phyloP scores from a whole-genome alignment of 2,329 filamentous ascomycete genomes.

The Aspergillus niger region DNA sequence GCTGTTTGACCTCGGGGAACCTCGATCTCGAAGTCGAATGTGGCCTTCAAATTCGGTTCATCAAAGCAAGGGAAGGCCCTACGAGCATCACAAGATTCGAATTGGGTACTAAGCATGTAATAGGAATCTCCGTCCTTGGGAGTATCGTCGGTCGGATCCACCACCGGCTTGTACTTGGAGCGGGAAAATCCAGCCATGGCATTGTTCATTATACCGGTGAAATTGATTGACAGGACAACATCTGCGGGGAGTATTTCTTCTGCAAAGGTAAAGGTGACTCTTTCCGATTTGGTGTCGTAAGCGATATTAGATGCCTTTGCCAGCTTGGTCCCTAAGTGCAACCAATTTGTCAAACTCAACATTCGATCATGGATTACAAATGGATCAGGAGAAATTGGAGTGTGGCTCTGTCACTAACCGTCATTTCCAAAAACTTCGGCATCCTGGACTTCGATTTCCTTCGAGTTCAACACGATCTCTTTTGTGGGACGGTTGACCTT shows the following conservation, averaged over 20 bases:
- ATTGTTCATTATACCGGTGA: conserved; percentile 82
- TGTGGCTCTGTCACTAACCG: conserved; percentile 28
- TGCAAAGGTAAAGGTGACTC: conserved; percentile 75
- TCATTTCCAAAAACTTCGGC: conserved; percentile 46
- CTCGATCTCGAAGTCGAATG: conserved; percentile 92
- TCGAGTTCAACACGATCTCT: conserved; percentile 79
- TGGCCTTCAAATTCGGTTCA: conserved; percentile 94
- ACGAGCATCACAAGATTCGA: conserved; percentile 93
- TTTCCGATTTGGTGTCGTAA: conserved; percentile 82
- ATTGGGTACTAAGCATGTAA: conserved; percentile 91
- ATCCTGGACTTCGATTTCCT: conserved; percentile 75
- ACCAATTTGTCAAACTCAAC: background rate
- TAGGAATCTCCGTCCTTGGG: conserved; percentile 68
- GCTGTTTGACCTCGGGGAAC: conserved; percentile 85
- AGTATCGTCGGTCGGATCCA: conserved; percentile 71
- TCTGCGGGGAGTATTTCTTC: conserved; percentile 68
- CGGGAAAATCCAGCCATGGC: conserved; percentile 93
- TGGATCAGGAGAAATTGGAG: background rate
- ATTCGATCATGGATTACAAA: background rate
- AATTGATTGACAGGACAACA: conserved; percentile 71
- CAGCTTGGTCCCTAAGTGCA: conserved; percentile 28
- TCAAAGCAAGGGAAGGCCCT: conserved; percentile 97
- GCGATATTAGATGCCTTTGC: conserved; percentile 65
- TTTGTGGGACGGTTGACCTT: conserved; percentile 71
- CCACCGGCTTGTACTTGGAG: conserved; percentile 85